Conservation (phyloP, 306 rosid species). For the Cicer yamashitae region DNA sequence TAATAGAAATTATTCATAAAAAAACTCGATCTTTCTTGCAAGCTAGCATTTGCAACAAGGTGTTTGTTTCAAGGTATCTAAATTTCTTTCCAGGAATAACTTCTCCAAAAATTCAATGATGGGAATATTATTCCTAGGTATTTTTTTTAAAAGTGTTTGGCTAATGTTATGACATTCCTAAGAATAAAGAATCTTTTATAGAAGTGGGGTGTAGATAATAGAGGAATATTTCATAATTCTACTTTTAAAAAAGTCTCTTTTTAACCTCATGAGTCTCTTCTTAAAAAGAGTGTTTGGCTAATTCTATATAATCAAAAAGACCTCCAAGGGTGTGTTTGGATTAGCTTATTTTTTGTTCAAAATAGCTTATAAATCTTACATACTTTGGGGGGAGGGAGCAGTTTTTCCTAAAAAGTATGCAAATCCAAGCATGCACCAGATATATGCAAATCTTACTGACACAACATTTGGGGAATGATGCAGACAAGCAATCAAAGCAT, state of each 20-base stretch:
- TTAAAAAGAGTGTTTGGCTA: too few species aligned
- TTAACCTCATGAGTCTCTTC: too few species aligned
- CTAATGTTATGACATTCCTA: not conserved
- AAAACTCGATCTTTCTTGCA: constrained; percentile 10
- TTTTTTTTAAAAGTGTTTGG: not conserved
- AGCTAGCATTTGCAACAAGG: not conserved
- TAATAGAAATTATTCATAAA: constrained; percentile 10
- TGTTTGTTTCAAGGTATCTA: not conserved
- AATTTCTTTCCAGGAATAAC: not conserved
- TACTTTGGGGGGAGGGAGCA: not conserved
- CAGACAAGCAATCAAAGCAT: constrained; percentile 31
- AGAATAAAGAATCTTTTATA: not conserved
- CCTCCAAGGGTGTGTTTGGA: constrained; percentile 3
- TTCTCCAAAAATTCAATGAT: not conserved
- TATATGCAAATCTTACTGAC: not conserved
- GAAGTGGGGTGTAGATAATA: not conserved
- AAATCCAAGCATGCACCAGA: constrained; percentile 12
- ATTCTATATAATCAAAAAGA: constrained; percentile 9
- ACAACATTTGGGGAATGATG: not conserved
- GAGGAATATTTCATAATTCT: not conserved
- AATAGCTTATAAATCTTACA: constrained; percentile 19
- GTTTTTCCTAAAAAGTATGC: not conserved
- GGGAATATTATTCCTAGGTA: not conserved
- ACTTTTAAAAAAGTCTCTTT: too few species aligned
- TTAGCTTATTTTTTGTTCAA: constrained; percentile 15